A percentile compares a stretch with the other conserved stretches of the same genome.
Evolutionary conservation across 2,329 filamentous ascomycete species (phyloP).

Genomic region (Sporothrix sp.): DNA sequence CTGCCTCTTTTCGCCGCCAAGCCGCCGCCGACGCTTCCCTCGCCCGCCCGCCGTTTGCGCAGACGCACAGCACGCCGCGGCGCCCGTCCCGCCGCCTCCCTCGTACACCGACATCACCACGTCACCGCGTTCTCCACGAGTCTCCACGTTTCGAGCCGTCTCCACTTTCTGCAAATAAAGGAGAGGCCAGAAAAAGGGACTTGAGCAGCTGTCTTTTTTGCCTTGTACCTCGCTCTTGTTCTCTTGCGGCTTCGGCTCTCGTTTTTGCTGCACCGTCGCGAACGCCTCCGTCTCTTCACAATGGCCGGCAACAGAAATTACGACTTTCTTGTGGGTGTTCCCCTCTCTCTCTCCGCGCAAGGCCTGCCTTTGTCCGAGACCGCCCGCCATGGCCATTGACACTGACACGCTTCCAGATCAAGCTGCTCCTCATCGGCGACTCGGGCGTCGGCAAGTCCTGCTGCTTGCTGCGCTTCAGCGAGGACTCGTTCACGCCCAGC

Average conservation of each 20-base stretch:
- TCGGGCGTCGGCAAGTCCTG: slow-evolving; percentile 96
- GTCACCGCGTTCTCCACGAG: slow-evolving; percentile 10
- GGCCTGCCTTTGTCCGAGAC: no score
- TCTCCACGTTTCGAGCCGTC: slow-evolving; percentile 11
- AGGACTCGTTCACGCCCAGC: slow-evolving; percentile 93
- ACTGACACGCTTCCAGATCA: slow-evolving; percentile 83
- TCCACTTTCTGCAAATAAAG: slow-evolving; percentile 10
- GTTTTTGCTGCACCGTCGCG: not conserved
- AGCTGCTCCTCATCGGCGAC: slow-evolving; percentile 91
- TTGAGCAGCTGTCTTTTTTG: no score
- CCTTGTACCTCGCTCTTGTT: no score
- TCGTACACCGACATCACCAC: slow-evolving; percentile 11
- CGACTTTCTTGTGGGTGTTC: slow-evolving; percentile 70
- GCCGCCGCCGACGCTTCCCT: not conserved
- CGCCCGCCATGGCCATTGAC: no score
- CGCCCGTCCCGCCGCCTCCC: no score
- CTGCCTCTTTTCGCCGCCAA: no score
- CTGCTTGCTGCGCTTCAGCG: slow-evolving; percentile 91
- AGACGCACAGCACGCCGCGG: no score
- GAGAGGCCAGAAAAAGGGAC: not conserved
- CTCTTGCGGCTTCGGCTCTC: not conserved
- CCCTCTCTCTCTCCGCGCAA: not conserved
- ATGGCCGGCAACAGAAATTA: slow-evolving; percentile 99
- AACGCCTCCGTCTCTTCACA: no score
- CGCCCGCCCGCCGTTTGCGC: not conserved